These are phyloP conservation scores for Raddia distichophylla DNA, from an alignment of 176 grass and related monocot species.

Conservation along the genomic window DNA sequence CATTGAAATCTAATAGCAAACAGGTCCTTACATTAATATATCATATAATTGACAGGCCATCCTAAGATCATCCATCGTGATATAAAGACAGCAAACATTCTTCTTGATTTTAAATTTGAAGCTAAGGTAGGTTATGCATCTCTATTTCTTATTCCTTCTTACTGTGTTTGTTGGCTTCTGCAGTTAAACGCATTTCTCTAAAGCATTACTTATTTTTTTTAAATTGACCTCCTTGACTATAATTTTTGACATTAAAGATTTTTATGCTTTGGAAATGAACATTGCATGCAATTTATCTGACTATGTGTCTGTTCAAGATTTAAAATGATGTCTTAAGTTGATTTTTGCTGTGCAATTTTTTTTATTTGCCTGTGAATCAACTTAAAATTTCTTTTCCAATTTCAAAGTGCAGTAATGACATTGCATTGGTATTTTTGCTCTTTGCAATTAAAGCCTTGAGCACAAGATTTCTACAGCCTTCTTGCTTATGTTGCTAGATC, in stretches of 20 bases:
- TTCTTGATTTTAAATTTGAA: conserved; percentile 80
- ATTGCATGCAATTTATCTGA: conserved; percentile 20
- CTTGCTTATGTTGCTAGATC: neutral
- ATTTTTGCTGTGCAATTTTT: conserved; percentile 12
- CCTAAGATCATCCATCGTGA: conserved; percentile 86
- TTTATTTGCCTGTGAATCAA: neutral
- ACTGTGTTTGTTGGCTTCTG: neutral
- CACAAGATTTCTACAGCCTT: neutral
- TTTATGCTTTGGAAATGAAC: neutral
- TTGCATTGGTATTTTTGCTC: neutral
- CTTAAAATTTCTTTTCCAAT: neutral
- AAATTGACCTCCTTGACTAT: neutral
- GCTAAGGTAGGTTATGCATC: conserved; percentile 53
- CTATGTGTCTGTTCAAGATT: neutral
- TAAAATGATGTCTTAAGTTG: neutral
- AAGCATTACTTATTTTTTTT: conserved; percentile 29
- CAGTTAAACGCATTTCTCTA: neutral
- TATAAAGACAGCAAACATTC: conserved; percentile 81
- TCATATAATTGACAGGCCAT: conserved; percentile 58
- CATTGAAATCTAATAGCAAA: neutral
- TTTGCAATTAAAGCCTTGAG: neutral
- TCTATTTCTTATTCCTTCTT: conserved; percentile 23
- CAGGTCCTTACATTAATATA: neutral
- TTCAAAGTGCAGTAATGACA: neutral
- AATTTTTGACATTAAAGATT: neutral